Evolutionary conservation across 257 asterid genomes (phyloP), one percentile per base, ranked within the genome.

Genomic region (Solanum chilense): DNA sequence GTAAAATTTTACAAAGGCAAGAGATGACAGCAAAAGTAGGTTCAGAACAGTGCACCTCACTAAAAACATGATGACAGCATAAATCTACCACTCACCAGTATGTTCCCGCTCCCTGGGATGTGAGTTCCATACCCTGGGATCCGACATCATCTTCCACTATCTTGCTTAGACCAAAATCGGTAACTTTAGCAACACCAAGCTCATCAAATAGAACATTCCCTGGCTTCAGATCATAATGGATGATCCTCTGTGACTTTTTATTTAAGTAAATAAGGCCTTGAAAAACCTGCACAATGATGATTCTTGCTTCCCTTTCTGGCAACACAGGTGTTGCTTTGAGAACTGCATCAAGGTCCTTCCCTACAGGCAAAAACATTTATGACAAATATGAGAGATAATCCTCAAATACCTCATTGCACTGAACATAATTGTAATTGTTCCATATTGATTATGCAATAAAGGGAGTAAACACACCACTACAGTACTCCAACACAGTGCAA

Each of bases 121-220:
- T 97, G 87, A 97, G 99, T 91, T 97, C 99, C 99, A 97, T 97
- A 88, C 99, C 99, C 90, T 94, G 98, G 83, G 99, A 97, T 85
- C 99, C 99, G 87, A 96, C 99, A 91, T 96, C 93, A 86, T 95
- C 98, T 92, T 96, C 99, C 85, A 97, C 98, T 75, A 97, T 97
- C 96, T 97, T 97, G 95, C 99, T 97, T 88, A 96, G 99, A 87
- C 99, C 99, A 88, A 97, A 97, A 93, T 97, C 99, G 52, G 99
- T 96, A 85, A 97, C 96, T 90, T 96, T 96, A 88, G 99, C 98
- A 87, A 93, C 87, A 56, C 98, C 96, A 70, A 92, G 87, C 89
- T 97, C 99, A 92, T 97, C 99, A 88, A 97, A 97, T 20, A 97
- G 88, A 90, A 97, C 99, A 90, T 97, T 97, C 87, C 99, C 99